These are phyloP conservation scores for Epichloe elymi DNA, from an alignment of 2,329 filamentous ascomycete species.

Conservation along the genomic window DNA sequence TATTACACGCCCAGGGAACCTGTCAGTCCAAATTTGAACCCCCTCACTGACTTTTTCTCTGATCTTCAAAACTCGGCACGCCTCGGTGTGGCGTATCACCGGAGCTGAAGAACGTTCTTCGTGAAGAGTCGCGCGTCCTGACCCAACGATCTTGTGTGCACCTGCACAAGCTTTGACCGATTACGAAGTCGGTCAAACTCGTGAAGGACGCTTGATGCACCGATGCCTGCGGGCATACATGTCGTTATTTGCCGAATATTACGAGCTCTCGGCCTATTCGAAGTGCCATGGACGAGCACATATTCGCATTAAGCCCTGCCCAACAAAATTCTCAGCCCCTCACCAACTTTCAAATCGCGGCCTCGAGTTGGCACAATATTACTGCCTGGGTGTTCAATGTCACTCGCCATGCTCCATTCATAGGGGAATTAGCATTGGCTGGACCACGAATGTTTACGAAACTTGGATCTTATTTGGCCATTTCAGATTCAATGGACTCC, in stretches of 20 bases:
- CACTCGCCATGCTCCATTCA: conserved; percentile 46
- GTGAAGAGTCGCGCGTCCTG: background rate
- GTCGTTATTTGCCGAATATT: background rate
- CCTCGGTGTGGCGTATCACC: background rate
- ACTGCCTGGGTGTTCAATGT: conserved; percentile 45
- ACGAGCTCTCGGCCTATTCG: background rate
- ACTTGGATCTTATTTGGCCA: conserved; percentile 48
- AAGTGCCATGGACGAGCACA: conserved; percentile 3
- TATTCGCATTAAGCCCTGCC: background rate
- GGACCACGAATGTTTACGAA: conserved; percentile 59
- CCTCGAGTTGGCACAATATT: conserved; percentile 36
- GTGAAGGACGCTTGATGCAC: background rate
- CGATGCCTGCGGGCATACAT: background rate
- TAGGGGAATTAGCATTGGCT: conserved; percentile 55
- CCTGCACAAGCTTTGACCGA: background rate
- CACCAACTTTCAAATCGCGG: conserved; percentile 9
- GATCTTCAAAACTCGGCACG: background rate
- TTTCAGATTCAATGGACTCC: conserved; percentile 47
- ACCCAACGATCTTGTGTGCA: background rate
- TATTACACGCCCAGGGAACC: too few relatives aligned
- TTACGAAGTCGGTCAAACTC: background rate
- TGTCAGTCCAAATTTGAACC: too few relatives aligned
- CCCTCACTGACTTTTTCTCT: too few relatives aligned
- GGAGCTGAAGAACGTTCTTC: background rate
- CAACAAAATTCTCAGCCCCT: conserved; percentile 6